Base-by-base conservation (phyloP, 352 stramenopile species). In the Elongisporangium prolatum region DNA sequence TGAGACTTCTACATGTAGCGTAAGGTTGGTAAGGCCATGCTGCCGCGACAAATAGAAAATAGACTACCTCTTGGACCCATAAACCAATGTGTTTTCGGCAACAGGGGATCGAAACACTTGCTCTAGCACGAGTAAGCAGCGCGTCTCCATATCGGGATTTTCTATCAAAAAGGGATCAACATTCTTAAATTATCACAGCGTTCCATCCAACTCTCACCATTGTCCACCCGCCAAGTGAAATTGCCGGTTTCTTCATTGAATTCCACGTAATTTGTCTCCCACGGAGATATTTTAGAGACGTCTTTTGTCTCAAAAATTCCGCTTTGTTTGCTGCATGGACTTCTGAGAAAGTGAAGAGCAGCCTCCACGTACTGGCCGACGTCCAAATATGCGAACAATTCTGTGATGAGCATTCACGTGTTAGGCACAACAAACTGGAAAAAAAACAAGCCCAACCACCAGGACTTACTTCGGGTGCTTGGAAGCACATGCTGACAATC, bases 71-170 rank as follows among this genome's bases (percentile, higher is more conserved):
- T 52, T 52, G 8, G 48, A 52, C 1, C 21, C 21, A 21, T 52
- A 52, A 3, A 21, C 48, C 20, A 10, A 21, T 14, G 21, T 52
- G 48, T 25, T 52, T 52, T 52, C 48, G 13, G 48, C 20, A 2
- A 52, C 48, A 25, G 48, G 48, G 17, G 48, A 1, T 52, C 48
- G 48, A 52, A 52, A 52, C 48, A 52, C 18, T 25, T 52, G 48
- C 21, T 52, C 48, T 17, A 52, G 21, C 20, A 52, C 21, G 20
- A 52, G 48, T 17, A 52, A 52, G 16, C 48, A 52, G 21, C 48
- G 7, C 21, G 48, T 21, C 7, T 52, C 48, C 48, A 52, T 13
- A 17, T 16, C 20, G 18, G 48, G 21, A 21, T 52, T 25, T 52
- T 52, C 34, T 44, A 17, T 14, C 48, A 21, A 8, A 11, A 3